Evolutionary conservation across 352 stramenopile species (phyloP).

Genomic region (Aphanomyces euteiches): DNA sequence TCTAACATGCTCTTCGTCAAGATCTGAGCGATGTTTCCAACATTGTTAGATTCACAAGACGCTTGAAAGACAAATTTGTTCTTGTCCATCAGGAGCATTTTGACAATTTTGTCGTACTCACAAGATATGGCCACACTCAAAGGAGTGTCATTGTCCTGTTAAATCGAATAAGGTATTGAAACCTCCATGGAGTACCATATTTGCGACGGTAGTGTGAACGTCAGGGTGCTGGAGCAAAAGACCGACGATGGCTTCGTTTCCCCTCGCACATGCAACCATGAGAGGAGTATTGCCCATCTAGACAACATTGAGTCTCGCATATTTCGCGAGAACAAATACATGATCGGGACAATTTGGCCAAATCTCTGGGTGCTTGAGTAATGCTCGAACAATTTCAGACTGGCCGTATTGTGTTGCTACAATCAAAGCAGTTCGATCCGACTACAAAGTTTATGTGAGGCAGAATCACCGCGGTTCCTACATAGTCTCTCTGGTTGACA

Average conservation of each 20-base stretch:
- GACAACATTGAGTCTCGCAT: no score
- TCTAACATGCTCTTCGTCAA: background rate
- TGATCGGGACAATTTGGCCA: no score
- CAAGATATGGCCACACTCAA: background rate
- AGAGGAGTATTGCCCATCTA: background rate
- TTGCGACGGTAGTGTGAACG: background rate
- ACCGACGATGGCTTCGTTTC: background rate
- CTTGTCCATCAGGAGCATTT: conserved; percentile 2
- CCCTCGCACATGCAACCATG: background rate
- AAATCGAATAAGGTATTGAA: background rate
- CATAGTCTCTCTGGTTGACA: background rate
- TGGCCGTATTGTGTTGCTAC: background rate
- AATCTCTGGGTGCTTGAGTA: no score
- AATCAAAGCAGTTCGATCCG: background rate
- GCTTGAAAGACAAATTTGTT: conserved; percentile 3
- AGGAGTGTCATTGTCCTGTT: background rate
- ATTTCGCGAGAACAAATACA: no score
- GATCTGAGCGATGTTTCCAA: background rate
- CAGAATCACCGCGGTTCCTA: background rate
- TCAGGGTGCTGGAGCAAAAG: background rate
- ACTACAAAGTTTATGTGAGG: background rate
- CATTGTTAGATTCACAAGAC: conserved; percentile 1
- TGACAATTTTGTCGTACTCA: background rate
- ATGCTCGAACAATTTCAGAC: background rate
- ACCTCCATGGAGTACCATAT: background rate